phyloP scores from a whole-genome alignment of 805 yeast genomes.

The Candida sithepensis region DNA sequence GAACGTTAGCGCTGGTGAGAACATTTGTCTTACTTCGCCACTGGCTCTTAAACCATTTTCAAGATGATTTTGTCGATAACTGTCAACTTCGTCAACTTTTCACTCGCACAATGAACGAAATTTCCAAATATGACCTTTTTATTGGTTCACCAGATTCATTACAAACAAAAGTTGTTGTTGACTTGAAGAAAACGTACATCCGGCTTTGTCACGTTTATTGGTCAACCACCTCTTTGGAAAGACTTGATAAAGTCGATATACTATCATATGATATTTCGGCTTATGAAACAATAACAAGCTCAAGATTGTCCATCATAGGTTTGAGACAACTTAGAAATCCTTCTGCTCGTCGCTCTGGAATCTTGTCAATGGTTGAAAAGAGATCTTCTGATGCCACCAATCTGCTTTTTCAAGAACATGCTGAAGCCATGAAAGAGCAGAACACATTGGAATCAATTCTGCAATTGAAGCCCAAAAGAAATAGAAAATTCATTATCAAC shows the following conservation, averaged over 20 bases:
- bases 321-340: slow-evolving; percentile 37
- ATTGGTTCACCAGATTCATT: slow-evolving; percentile 13
- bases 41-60: slow-evolving; percentile 85
- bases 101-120: slow-evolving; percentile 38
- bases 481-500: neutral
- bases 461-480: neutral
- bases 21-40: slow-evolving; percentile 85
- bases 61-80: slow-evolving; percentile 71
- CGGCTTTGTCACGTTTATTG: slow-evolving; percentile 31
- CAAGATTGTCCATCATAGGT: slow-evolving; percentile 37
- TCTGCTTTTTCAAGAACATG: slow-evolving; percentile 17
- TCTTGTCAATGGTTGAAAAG: slow-evolving; percentile 33
- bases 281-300: slow-evolving; percentile 24
- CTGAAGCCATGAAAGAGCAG: slow-evolving; percentile 7
- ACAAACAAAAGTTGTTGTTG: slow-evolving; percentile 28
- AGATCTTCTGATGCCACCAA: slow-evolving; percentile 24
- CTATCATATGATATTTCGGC: slow-evolving; percentile 21
- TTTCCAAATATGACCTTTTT: slow-evolving; percentile 26
- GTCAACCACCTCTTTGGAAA: slow-evolving; percentile 26
- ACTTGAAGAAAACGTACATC: slow-evolving; percentile 32
- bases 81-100: slow-evolving; percentile 44
- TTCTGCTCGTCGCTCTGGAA: slow-evolving; percentile 37
- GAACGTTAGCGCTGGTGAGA: slow-evolving; percentile 67
- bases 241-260: slow-evolving; percentile 17
- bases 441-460: slow-evolving; percentile 7